A percentile compares a stretch with the other conserved stretches of the same genome.
These are phyloP conservation scores for Pichia sp. DNA, from an alignment of 1,139 yeast species.

Conservation along the genomic window DNA sequence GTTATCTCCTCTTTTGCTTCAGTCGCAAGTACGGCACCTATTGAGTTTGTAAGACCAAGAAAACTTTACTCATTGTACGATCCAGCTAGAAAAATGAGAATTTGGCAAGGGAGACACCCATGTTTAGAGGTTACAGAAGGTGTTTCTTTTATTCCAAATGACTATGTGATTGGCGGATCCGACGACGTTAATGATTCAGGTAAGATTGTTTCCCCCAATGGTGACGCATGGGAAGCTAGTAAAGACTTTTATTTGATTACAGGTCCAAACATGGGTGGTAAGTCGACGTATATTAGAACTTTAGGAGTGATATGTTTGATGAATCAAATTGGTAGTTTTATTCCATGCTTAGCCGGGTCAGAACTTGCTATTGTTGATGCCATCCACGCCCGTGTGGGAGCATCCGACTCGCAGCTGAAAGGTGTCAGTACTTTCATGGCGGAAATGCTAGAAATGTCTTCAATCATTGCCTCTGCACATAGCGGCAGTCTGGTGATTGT, in stretches of 20 bases:
- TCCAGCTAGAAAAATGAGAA: conserved; percentile 40
- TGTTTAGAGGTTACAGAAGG: conserved; percentile 91
- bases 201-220: conserved; percentile 2
- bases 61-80: conserved; percentile 43
- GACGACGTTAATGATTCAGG: not conserved
- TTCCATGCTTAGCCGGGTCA: conserved; percentile 62
- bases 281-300: conserved; percentile 89
- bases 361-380: conserved; percentile 84
- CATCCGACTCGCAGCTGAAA: conserved; percentile 93
- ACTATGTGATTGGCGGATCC: conserved; percentile 7
- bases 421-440: conserved; percentile 98
- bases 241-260: conserved; percentile 78
- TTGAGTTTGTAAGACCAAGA: conserved; percentile 66
- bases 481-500: conserved; percentile 78
- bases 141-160: conserved; percentile 73
- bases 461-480: conserved; percentile 82
- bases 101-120: conserved; percentile 83
- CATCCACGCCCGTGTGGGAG: conserved; percentile 93
- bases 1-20: conserved; percentile 83
- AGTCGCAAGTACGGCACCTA: conserved; percentile 75
- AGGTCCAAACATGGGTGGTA: conserved; percentile 99
- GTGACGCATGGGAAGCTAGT: conserved; percentile 40
- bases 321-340: conserved; percentile 91
- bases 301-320: conserved; percentile 81
- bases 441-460: conserved; percentile 94